Conservation (phyloP, 768 basidiomycete species). For the Amanita rimosa region DNA sequence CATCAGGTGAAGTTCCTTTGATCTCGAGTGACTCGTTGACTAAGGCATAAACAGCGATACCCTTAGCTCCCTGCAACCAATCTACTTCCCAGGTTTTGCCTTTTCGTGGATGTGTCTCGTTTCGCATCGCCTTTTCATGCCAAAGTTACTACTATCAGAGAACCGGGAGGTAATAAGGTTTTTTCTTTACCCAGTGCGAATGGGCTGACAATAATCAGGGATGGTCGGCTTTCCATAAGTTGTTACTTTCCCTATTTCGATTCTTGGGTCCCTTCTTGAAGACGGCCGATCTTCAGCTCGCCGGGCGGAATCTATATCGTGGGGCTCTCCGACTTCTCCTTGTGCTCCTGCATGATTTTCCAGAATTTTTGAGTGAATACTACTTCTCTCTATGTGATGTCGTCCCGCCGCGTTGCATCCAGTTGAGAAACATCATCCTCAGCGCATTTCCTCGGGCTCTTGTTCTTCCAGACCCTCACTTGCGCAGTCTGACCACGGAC, state of each 20-base stretch:
- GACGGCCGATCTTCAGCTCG: slow-evolving; percentile 65
- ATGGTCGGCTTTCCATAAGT: slow-evolving; percentile 94
- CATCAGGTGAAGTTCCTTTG: slow-evolving; percentile 50
- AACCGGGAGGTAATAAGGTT: slow-evolving; percentile 65
- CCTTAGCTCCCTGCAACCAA: slow-evolving; percentile 91
- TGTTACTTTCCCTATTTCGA: slow-evolving; percentile 87
- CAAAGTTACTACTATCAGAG: slow-evolving; percentile 78
- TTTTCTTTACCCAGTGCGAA: not conserved
- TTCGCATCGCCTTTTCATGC: slow-evolving; percentile 96
- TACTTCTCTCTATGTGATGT: slow-evolving; percentile 93
- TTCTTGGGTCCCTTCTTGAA: slow-evolving; percentile 90
- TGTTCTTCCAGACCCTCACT: slow-evolving; percentile 77
- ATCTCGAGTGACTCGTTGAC: slow-evolving; percentile 5
- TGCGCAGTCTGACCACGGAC: slow-evolving; percentile 73
- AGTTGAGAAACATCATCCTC: slow-evolving; percentile 92
- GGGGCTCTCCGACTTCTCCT: slow-evolving; percentile 85
- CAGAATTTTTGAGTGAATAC: slow-evolving; percentile 94
- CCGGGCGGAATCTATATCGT: slow-evolving; percentile 81
- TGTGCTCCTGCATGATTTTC: slow-evolving; percentile 96
- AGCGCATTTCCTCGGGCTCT: slow-evolving; percentile 85
- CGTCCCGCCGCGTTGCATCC: slow-evolving; percentile 87
- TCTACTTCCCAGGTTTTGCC: slow-evolving; percentile 94
- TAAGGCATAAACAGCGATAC: slow-evolving; percentile 55
- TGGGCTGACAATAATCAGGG: slow-evolving; percentile 34
- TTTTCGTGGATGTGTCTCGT: slow-evolving; percentile 98